Evolutionary conservation across 495 filamentous ascomycete genomes (phyloP), one percentile per base, ranked within the genome.

Genomic region (Stereocaulon alpinum): DNA sequence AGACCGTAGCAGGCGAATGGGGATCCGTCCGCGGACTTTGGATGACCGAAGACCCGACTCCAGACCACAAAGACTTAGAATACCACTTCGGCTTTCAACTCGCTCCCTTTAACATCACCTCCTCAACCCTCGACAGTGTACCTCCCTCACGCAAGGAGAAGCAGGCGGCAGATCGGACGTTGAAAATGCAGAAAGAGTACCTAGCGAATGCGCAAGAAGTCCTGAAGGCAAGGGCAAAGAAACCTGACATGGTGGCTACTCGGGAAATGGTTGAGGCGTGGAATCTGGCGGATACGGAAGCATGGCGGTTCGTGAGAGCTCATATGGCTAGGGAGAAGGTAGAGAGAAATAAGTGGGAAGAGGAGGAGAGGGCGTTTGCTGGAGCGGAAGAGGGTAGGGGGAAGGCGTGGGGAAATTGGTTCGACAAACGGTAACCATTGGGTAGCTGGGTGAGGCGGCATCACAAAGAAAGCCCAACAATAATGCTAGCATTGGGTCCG

Each of bases 211-310:
- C 85, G 17, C 73, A 77, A 4, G 75, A 79, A 15, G 64, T 82
- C 11, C 71, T 83, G 9, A 75, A 75, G 63, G 72, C 72, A 61
- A 74, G 71, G 63, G 61, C 45, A 7, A 62, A 65, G 37, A 62
- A 67, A 29, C 67, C 73, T 29, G 68, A 58, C 53, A 64, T 66
- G 60, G 60, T 49, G 48, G 61, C 58, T 41, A 50, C 29, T 40
- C 66, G 9, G 63, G 65, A 42, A 63, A 63, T 30, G 66, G 78
- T 87, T 18, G 93, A 96, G 76, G 86, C 87, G 61, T 98, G 93
- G 93, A 95, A 92, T 71, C 63, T 96, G 63, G 91, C 88, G 6
- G 90, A 96, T 71, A 86, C 88, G 10, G 93, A 98, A 73, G 88
- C 86, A 3, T 98, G 93, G 93, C 81, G 83, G 65, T 96, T 98